These are phyloP conservation scores for Pythium dissimile DNA, from an alignment of 352 stramenopile genomes.

Conservation along the genomic window DNA sequence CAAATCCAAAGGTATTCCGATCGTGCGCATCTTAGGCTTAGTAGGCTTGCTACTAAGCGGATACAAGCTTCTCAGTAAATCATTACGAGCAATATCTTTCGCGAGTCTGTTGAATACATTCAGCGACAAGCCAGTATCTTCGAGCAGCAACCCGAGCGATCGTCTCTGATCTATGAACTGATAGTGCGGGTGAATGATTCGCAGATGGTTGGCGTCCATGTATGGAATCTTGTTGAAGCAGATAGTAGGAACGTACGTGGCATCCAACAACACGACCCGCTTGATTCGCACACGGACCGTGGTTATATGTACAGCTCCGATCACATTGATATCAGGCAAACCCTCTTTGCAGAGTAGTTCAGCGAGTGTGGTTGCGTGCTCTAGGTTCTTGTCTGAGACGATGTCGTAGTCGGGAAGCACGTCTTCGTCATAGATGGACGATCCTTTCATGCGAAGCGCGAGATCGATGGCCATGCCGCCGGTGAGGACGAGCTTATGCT, in stretches of 20 bases:
- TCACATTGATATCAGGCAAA: not conserved
- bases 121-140: not conserved
- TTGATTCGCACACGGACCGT: not conserved
- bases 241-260: not conserved
- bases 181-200: not conserved
- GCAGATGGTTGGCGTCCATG: not conserved
- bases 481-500: not conserved
- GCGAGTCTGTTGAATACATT: not conserved
- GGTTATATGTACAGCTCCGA: not conserved
- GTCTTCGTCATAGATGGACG: not conserved
- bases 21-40: no score
- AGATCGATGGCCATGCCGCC: not conserved
- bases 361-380: not conserved
- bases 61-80: not conserved
- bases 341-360: not conserved
- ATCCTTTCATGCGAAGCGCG: not conserved
- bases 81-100: not conserved
- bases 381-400: not conserved
- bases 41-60: no score
- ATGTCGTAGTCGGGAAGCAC: not conserved
- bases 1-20: not conserved
- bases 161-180: not conserved
- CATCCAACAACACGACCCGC: not conserved
- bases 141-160: not conserved
- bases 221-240: not conserved